Evolutionary conservation across 1,139 yeast species (phyloP), one percentile per base, ranked within the genome.

Genomic region (Wickerhamiella pararugosa): DNA sequence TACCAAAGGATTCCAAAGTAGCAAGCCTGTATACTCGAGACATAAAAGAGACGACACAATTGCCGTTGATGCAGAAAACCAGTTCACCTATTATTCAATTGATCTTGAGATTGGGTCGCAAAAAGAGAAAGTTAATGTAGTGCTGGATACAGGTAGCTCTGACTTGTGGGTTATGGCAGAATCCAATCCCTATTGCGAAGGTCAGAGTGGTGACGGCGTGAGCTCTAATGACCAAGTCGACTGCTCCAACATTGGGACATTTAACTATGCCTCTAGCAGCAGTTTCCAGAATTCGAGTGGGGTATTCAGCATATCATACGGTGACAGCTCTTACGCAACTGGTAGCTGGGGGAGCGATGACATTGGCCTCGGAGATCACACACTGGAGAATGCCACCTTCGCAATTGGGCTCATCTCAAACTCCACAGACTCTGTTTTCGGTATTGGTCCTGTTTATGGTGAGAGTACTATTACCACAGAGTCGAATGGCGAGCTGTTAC

Each of bases 131-230:
- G 62, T 71, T 25, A 60, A 58, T 27, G 71, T 71, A 2, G 58
- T 69, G 42, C 49, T 72, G 25, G 78, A 72, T 49, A 72, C 77
- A 4, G 77, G 76, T 2, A 69, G 75, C 2, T 63, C 75, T 3
- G 77, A 72, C 51, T 60, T 72, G 44, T 72, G 76, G 76, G 67
- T 72, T 4, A 36, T 41, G 40, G 37, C 21, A 11, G 25, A 35
- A 6, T 26, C 38, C 5, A 40, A 40, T 21, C 43, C 43, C 5
- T 66, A 65, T 4, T 51, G 61, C 42, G 46, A 43, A 42, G 7
- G 63, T 65, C 40, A 61, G 61, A 56, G 67, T 61, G 53, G 61
- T 63, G 26, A 32, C n/a, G 41, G 69, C 66, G 39, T 56, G 67
- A 39, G 66, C 73, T 2, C 48, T 69, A 11, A 61, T 64, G 32